Evolutionary conservation across 345 rosid species (phyloP), one percentile per base, ranked within the genome.

Genomic region (Lepidium aucheri): DNA sequence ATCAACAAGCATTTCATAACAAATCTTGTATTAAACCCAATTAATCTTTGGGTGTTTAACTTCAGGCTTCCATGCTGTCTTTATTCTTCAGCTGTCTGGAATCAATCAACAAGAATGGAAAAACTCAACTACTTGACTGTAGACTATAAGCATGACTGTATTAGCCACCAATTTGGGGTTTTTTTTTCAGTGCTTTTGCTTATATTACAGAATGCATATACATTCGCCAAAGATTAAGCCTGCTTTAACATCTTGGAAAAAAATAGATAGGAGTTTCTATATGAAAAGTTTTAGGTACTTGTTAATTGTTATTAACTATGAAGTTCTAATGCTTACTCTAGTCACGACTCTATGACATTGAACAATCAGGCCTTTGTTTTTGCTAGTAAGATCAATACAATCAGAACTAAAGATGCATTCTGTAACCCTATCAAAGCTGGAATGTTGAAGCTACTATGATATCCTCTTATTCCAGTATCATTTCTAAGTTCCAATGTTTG

Each of bases 21-120:
- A 61, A 41, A 46, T 61, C 34, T 53, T 18, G 63, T 63, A 55
- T 72, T 17, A 34, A 72, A 20, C 40, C 71, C 67, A 50, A 57
- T 47, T 18, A 63, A 63, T 63, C 65, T 36, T 63, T 63, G 65
- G 70, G 43, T 55, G 56, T 58, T 63, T 30, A 52, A 39, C 54
- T 41, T 43, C 47, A 15, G 3, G 45, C 62, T 30, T 36, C 43
- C 11, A 44, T 30, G 10, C 47, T 13, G 52, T 55, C 50, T 53
- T 56, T 43, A 39, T 58, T 71, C 69, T 71, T 71, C 70, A 8
- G 44, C 47, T 28, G 52, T 64, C 75, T 71, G 45, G 7, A 38
- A 46, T 44, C 10, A 70, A 62, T 30, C 59, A 50, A 59, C 13
- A 44, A 53, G 50, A 36, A 49, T 1, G 26, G 14, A 51, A 42